A percentile compares a stretch with the other conserved stretches of the same genome.
phyloP scores from a whole-genome alignment of 305 asterid species.

The Rubia tinctorum region DNA sequence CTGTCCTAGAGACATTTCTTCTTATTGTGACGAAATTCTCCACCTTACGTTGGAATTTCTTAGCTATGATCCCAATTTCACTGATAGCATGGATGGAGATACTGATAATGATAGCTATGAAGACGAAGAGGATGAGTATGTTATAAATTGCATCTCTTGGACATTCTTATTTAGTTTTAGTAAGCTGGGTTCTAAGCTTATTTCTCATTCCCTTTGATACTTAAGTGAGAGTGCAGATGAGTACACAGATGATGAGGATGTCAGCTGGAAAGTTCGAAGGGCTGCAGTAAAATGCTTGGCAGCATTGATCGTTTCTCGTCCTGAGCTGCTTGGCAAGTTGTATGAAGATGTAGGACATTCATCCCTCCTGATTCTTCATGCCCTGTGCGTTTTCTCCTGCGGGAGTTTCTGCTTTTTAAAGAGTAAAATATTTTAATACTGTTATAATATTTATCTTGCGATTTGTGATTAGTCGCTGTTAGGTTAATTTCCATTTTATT shows the following conservation, averaged over 20 bases:
- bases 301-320: constrained; percentile 90
- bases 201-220: constrained; percentile 22
- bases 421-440: neutral
- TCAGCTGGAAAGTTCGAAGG: constrained; percentile 98
- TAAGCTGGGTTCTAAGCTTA: constrained; percentile 26
- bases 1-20: constrained; percentile 92
- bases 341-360: constrained; percentile 69
- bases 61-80: constrained; percentile 97
- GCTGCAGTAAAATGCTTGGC: constrained; percentile 98
- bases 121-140: constrained; percentile 98
- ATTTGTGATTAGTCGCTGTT: neutral
- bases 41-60: constrained; percentile 82
- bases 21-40: constrained; percentile 75
- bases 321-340: constrained; percentile 91
- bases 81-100: constrained; percentile 98
- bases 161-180: constrained; percentile 14
- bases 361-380: neutral
- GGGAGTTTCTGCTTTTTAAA: neutral
- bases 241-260: constrained; percentile 98
- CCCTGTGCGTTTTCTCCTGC: neutral
- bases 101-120: constrained; percentile 76
- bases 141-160: constrained; percentile 15
- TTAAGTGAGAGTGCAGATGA: constrained; percentile 96
- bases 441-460: neutral
- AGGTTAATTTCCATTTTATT: neutral